Evolutionary conservation across 2,329 filamentous ascomycete species (phyloP), one percentile per base, ranked within the genome.

Genomic region (Aspergillus sp.): DNA sequence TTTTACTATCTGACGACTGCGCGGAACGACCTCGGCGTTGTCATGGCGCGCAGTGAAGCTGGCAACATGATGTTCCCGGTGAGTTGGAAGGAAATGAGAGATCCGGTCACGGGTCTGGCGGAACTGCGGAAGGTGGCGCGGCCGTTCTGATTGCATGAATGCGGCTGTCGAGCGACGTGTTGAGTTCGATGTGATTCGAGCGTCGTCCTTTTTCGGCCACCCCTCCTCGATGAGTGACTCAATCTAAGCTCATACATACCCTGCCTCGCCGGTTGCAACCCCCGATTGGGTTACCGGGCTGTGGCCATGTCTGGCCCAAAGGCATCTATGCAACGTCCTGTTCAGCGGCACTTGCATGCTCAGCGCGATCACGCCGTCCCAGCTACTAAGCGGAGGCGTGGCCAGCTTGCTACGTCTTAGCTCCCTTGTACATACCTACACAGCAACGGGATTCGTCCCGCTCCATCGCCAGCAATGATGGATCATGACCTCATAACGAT

Each of bases 1-100:
- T 96, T 90, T 65, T 99, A 97, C 71, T 99, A 97, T 71, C 81
- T 96, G n/a, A 89, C 87, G 21, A 99, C 94, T 1, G 91, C 91
- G 23, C 85, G 85, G 61, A 97, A 99, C 72, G 89, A 96, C 69
- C 79, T 96, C 38, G 94, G 94, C 2, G 93, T 97, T 53, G 89
- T 99, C 36, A 89, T 97, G 85, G 94, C 93, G 9, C 87, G 84
- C 62, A 95, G 91, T 68, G 91, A 96, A 69, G 83, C 82, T 2
- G 92, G 92, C 1, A 93, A 95, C 73, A 83, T 88, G 63, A 96
- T 97, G 91, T 88, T 88, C 64, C 93, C 94, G 2, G 83, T 96
- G 50, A 95, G 87, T 72, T 99, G 94, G 94, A 95, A 88, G 76
- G 93, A 97, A 75, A 96, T 95, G 76, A 83, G 84, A 66, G 93